Conservation (phyloP, 805 yeast species). For the Candida sphagnicola region DNA sequence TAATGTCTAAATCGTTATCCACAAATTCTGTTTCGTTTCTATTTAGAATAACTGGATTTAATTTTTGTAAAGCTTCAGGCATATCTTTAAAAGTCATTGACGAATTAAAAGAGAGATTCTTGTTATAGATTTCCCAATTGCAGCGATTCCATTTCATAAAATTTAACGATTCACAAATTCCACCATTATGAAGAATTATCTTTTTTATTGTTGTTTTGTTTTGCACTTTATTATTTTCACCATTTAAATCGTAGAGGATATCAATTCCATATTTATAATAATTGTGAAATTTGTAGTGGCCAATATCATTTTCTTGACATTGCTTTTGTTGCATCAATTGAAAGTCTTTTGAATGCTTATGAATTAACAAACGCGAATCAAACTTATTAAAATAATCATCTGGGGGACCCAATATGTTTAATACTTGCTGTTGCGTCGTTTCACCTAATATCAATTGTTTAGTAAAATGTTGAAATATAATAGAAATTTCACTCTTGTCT, state of each 20-base stretch:
- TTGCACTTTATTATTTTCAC: slow-evolving; percentile 8
- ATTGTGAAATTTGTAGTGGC: slow-evolving; percentile 45
- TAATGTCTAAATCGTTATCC: slow-evolving; percentile 33
- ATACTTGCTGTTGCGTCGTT: slow-evolving; percentile 47
- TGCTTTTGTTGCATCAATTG: slow-evolving; percentile 3
- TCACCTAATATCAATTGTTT: slow-evolving; percentile 30
- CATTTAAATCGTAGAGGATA: slow-evolving; percentile 43
- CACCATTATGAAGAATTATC: slow-evolving; percentile 49
- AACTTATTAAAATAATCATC: slow-evolving; percentile 46
- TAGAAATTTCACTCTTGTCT: slow-evolving; percentile 18
- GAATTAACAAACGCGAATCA: slow-evolving; percentile 42
- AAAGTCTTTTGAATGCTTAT: slow-evolving; percentile 18
- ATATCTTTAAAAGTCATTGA: slow-evolving; percentile 29
- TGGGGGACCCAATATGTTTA: slow-evolving; percentile 52
- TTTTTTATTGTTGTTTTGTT: slow-evolving; percentile 38
- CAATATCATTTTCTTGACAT: slow-evolving; percentile 8
- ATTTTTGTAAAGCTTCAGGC: slow-evolving; percentile 18
- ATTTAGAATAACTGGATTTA: slow-evolving; percentile 34
- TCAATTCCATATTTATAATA: slow-evolving; percentile 55
- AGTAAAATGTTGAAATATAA: slow-evolving; percentile 11
- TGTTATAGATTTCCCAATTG: slow-evolving; percentile 33
- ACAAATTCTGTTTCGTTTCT: slow-evolving; percentile 37
- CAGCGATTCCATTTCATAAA: slow-evolving; percentile 54
- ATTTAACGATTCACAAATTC: slow-evolving; percentile 44
- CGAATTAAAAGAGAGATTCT: slow-evolving; percentile 12